Evolutionary conservation across 139 green algal species (phyloP).

Genomic region (Chlamydomonas applanata): DNA sequence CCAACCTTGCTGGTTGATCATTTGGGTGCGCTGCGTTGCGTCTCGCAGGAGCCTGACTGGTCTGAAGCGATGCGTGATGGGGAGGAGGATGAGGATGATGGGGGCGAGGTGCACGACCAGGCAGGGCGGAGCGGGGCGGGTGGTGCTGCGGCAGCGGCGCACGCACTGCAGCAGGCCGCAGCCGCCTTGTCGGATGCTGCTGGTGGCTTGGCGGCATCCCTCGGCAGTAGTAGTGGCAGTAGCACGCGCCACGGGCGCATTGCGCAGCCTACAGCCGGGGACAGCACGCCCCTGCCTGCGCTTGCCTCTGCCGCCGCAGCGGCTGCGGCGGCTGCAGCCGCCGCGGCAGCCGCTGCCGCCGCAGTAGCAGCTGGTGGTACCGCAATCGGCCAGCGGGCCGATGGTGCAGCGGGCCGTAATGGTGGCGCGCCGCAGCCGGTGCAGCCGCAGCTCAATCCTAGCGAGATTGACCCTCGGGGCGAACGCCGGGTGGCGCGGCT

Average conservation of each 20-base stretch:
- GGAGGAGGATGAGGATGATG: conserved; percentile 21
- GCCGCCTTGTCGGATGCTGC: too few relatives aligned
- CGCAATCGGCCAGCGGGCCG: neutral
- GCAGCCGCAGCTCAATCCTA: neutral
- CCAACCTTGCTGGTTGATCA: conserved; percentile 13
- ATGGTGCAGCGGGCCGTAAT: neutral
- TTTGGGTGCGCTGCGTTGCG: conserved; percentile 46
- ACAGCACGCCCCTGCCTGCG: neutral
- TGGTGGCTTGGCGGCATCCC: too few relatives aligned
- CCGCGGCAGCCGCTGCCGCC: neutral
- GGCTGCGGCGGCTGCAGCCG: neutral
- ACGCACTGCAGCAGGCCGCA: too few relatives aligned
- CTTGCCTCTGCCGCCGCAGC: neutral
- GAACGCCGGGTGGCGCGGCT: neutral
- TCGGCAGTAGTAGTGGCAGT: too few relatives aligned
- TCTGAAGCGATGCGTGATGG: conserved; percentile 14
- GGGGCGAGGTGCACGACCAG: conserved; percentile 1
- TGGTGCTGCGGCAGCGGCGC: too few relatives aligned
- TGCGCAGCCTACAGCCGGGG: too few relatives aligned
- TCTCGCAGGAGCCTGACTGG: conserved; percentile 58
- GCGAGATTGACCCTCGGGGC: neutral
- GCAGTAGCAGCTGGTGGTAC: neutral
- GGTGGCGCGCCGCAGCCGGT: neutral
- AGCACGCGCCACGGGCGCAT: too few relatives aligned
- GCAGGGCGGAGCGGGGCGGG: neutral